Percentiles rank a stretch among this genome's conserved stretches.
Evolutionary conservation across 2,329 filamentous ascomycete species (phyloP).

Genomic region (Gnomoniopsis sp.): DNA sequence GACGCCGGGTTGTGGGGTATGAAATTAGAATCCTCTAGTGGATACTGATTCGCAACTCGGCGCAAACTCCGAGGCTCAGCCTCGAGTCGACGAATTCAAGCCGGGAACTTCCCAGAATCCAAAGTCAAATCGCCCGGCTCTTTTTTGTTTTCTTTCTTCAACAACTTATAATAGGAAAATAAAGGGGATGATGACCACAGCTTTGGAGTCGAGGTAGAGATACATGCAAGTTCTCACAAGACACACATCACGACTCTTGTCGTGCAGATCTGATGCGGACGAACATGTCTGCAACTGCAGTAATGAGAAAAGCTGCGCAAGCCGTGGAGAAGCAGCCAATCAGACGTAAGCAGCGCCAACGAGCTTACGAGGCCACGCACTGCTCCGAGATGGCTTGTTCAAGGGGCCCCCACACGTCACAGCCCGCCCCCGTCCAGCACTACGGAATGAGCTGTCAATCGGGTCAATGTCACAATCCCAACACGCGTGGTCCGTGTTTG

Average conservation of each 20-base stretch:
- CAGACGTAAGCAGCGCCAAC: conserved; percentile 16
- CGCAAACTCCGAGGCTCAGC: neutral
- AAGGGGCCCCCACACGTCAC: neutral
- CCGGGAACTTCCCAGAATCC: neutral
- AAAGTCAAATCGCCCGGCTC: neutral
- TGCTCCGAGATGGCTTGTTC: conserved; percentile 14
- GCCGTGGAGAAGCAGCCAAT: conserved; percentile 23
- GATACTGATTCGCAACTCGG: conserved; percentile 3
- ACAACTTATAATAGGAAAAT: no score
- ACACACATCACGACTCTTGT: neutral
- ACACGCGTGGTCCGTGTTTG: neutral
- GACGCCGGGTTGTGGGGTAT: conserved; percentile 8
- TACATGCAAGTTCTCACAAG: no score
- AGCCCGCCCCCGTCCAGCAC: neutral
- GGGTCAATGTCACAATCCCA: no score
- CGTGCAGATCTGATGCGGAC: neutral
- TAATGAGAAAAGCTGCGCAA: conserved; percentile 10
- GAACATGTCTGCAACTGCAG: neutral
- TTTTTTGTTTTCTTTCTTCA: no score
- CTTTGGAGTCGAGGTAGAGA: no score
- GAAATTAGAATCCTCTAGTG: neutral
- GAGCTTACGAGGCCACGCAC: conserved; percentile 29
- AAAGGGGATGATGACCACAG: no score
- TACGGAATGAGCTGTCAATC: neutral
- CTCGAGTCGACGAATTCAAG: neutral